Percentiles rank a stretch among this genome's conserved stretches.
These are phyloP conservation scores for Bolboschoenus planiculmis DNA, from an alignment of 176 grass and related monocot genomes.

Conservation along the genomic window DNA sequence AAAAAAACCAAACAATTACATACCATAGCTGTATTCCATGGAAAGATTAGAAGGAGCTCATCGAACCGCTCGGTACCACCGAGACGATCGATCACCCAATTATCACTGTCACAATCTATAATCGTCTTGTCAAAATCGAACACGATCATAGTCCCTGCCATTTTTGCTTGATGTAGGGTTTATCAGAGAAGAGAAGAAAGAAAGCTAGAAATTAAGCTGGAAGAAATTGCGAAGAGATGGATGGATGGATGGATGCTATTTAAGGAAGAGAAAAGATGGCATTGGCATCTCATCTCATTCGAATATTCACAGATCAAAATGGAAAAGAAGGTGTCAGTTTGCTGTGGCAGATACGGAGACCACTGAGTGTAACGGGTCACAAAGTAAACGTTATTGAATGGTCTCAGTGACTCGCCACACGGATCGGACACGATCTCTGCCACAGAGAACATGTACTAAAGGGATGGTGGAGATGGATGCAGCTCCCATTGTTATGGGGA, in stretches of 20 bases:
- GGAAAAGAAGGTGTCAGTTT: neutral
- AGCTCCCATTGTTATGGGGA: neutral
- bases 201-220: neutral
- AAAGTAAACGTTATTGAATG: neutral
- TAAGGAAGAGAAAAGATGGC: slow-evolving; percentile 5
- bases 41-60: slow-evolving; percentile 43
- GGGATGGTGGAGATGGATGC: slow-evolving; percentile 3
- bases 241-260: neutral
- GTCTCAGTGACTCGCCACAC: neutral
- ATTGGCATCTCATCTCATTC: slow-evolving; percentile 14
- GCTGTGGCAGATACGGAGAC: neutral
- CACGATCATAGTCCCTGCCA: slow-evolving; percentile 39
- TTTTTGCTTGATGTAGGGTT: slow-evolving; percentile 20
- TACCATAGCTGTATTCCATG: slow-evolving; percentile 74
- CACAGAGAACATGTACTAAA: neutral
- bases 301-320: no score
- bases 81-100: slow-evolving; percentile 71
- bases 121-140: slow-evolving; percentile 98
- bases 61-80: slow-evolving; percentile 54
- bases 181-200: neutral
- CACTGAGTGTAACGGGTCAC: neutral
- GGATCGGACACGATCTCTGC: neutral
- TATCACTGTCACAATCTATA: slow-evolving; percentile 88
- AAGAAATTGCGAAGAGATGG: neutral
- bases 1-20: neutral